Conservation (phyloP, 1,284 basidiomycete species). For the Trichosporon faecale region DNA sequence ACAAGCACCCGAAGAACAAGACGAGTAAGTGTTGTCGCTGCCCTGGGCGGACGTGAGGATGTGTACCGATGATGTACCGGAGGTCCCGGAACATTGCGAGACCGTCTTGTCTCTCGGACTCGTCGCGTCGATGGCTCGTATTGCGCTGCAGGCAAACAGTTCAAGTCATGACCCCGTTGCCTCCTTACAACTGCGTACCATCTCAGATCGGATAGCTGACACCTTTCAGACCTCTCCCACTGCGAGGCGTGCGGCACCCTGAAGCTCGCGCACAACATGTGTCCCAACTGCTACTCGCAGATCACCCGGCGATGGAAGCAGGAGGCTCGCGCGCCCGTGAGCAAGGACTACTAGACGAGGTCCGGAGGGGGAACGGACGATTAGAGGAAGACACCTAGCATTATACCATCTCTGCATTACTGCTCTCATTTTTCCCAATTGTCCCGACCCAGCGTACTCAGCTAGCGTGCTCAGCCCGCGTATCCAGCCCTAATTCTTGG, state of each 20-base stretch:
- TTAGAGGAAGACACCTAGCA: constrained; percentile 20
- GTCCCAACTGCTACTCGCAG: constrained; percentile 76
- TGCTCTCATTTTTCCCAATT: background rate
- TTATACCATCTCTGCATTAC: constrained; percentile 11
- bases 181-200: too few species aligned
- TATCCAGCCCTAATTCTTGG: too few species aligned
- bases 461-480: background rate
- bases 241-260: constrained; percentile 87
- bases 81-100: too few species aligned
- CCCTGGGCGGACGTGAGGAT: too few species aligned
- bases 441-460: background rate
- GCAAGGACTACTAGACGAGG: background rate
- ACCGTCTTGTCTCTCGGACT: too few species aligned
- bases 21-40: constrained; percentile 62
- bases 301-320: constrained; percentile 59
- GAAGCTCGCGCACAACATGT: constrained; percentile 86
- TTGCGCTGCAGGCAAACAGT: too few species aligned
- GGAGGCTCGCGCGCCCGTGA: constrained; percentile 23
- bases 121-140: too few species aligned
- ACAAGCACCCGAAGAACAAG: constrained; percentile 94
- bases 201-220: background rate
- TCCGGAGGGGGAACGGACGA: constrained; percentile 22
- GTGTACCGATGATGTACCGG: background rate
- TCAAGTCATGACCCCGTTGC: too few species aligned
- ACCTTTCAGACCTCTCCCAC: constrained; percentile 71